Evolutionary conservation across 345 rosid genomes (phyloP), one percentile per base, ranked within the genome.

Genomic region (Gossypium australe): DNA sequence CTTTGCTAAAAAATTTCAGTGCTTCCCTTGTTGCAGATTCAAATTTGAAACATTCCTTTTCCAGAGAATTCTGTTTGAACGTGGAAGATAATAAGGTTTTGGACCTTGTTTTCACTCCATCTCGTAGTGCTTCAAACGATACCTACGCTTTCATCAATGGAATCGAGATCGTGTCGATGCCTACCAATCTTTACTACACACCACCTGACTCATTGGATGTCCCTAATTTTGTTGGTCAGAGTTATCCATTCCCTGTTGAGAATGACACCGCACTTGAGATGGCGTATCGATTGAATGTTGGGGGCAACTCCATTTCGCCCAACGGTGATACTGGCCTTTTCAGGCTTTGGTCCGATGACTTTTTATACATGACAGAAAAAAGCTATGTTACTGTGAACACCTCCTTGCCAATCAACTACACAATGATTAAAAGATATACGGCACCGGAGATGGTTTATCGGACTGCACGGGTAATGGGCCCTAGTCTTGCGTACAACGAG

Each of bases 291-390:
- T 58, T 58, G 38, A 58, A 24, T 25, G 63, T 58, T 61, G 41
- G 66, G 16, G 44, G 67, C 24, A 2, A 58, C 4, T 3, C 17
- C 16, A 58, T 38, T 34, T 63, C 47, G 1, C 11, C 44, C 11
- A 34, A 0, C 24, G 8, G 38, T 2, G 47, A 63, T 38, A 17
- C 12, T 63, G 48, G 22, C 47, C 67, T 63, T n/a, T 64, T 64
- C 9, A 43, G 69, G 51, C 51, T 41, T 13, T 92, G 98, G 98
- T 89, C 87, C 57, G 77, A 86, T 11, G 97, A 89, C 20, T 44
- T 0, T 1, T 4, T 0, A 3, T 51, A 25, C 25, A 25, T 88
- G 79, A 68, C 56, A 72, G n/a, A 0, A 3, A 1, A 22, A 7
- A 67, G 56, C 41, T 48, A 48, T 48, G 25, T 7, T 13, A 67